Base-by-base conservation (phyloP, 2,329 filamentous ascomycete genomes). In the Neonectria sp. region DNA sequence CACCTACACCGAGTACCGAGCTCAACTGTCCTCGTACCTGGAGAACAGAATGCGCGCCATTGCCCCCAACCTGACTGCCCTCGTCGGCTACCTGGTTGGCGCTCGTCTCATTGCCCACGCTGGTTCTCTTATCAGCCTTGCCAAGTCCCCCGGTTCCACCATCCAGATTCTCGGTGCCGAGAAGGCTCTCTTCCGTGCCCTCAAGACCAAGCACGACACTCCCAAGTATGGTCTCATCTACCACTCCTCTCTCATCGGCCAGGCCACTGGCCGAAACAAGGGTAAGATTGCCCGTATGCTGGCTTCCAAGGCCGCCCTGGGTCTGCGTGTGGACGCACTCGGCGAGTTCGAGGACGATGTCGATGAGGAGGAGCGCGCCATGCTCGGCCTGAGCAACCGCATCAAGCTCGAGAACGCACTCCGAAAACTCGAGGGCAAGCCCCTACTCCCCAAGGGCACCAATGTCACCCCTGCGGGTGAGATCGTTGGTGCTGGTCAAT, bases 151-250 rank as follows among this genome's bases (percentile, higher is more conserved):
- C 68, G 95, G 94, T 83, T 96, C 93, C 77, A 99, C 96, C 70
- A 94, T 99, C 73, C 96, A 99, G 87, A 98, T 99, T 78, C 91
- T 98, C 63, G 96, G 96, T 86, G 96, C 96, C 68, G 96, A 99
- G 86, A 99, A 99, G 89, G 96, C 96, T 8, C 90, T 99, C 51
- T 99, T 99, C 92, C 92, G 96, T 78, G 96, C 96, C 24, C 88
- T 99, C 71, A 99, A 99, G 90, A 99, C 96, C 56, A 98, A 99
- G 89, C 95, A 98, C 83, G 95, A 98, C 79, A 99, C 96, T 45
- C 96, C 96, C 79, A 99, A 98, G 84, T 99, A 98, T 78, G 96
- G 96, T 88, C 88, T 97, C 72, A 94, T 97, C 80, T 97, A 96
- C 85, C 93, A 97, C 83, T 93, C 93, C 55, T 96, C 94, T 31